Conservation (phyloP, 2,329 filamentous ascomycete genomes). For the Chaetomiaceae sp. region DNA sequence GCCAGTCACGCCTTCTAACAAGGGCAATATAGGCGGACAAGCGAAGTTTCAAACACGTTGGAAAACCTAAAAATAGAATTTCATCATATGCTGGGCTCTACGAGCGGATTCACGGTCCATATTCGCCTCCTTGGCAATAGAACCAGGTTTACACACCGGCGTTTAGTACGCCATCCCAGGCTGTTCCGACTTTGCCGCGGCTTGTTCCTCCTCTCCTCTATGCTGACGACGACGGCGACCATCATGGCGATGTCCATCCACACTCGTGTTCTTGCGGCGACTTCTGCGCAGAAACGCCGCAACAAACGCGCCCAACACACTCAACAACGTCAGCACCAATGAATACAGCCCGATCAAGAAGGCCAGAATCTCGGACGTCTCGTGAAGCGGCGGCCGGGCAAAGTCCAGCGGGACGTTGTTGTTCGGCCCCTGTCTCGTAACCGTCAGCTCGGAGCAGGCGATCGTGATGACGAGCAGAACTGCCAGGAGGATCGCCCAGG, state of each 20-base stretch:
- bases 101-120: too few relatives aligned
- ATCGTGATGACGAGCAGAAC: conserved; percentile 22
- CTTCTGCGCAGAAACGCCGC: conserved; percentile 3
- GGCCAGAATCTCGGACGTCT: conserved; percentile 25
- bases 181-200: not conserved
- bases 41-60: too few relatives aligned
- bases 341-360: conserved; percentile 26
- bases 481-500: conserved; percentile 24
- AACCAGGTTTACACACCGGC: too few relatives aligned
- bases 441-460: conserved; percentile 24
- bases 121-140: too few relatives aligned
- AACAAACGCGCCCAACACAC: conserved; percentile 19
- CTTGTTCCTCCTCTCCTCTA: not conserved
- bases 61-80: too few relatives aligned
- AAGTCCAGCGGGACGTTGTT: conserved; percentile 25
- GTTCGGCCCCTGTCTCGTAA: conserved; percentile 20
- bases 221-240: too few relatives aligned
- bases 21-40: too few relatives aligned
- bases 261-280: conserved; percentile 2
- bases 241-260: not conserved
- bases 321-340: conserved; percentile 21
- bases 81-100: too few relatives aligned
- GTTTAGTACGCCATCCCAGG: not conserved
- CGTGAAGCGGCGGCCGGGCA: conserved; percentile 24
- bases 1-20: too few relatives aligned